These are phyloP conservation scores for Austropuccinia psidii DNA, from an alignment of 1,284 basidiomycete genomes.

Conservation along the genomic window DNA sequence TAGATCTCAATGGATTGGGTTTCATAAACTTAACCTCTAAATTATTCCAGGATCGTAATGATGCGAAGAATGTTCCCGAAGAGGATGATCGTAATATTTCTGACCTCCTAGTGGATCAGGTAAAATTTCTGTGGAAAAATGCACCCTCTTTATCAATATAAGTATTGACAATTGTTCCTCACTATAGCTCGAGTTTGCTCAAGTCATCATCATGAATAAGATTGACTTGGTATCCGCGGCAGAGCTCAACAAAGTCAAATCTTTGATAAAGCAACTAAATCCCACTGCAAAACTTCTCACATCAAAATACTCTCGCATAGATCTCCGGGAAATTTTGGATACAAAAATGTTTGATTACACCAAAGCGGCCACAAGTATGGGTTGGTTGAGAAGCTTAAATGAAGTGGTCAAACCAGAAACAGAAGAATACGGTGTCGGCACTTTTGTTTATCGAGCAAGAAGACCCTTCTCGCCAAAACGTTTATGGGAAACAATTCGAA, in stretches of 20 bases:
- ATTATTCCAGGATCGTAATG: constrained; percentile 27
- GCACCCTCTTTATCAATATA: not conserved
- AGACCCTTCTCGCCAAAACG: constrained; percentile 51
- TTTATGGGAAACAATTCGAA: constrained; percentile 50
- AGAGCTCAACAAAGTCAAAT: constrained; percentile 46
- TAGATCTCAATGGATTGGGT: not conserved
- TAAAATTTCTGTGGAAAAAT: not conserved
- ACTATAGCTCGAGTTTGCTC: constrained; percentile 49
- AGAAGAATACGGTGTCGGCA: constrained; percentile 48
- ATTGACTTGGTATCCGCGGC: constrained; percentile 46
- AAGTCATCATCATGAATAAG: constrained; percentile 52
- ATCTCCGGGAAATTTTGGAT: constrained; percentile 48
- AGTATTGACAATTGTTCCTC: constrained; percentile 8
- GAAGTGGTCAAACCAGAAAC: constrained; percentile 51
- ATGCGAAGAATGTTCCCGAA: constrained; percentile 45
- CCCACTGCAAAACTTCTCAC: constrained; percentile 44
- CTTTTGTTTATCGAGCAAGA: constrained; percentile 48
- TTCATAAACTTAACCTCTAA: not conserved
- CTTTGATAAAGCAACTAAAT: constrained; percentile 50
- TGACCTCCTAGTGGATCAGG: constrained; percentile 50
- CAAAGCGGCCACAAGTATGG: constrained; percentile 50
- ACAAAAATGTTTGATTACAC: constrained; percentile 49
- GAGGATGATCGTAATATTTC: constrained; percentile 52
- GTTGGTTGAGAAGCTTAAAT: constrained; percentile 50
- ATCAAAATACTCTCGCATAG: constrained; percentile 46